phyloP scores from a whole-genome alignment of 2,329 filamentous ascomycete genomes.

The Alternaria atra region DNA sequence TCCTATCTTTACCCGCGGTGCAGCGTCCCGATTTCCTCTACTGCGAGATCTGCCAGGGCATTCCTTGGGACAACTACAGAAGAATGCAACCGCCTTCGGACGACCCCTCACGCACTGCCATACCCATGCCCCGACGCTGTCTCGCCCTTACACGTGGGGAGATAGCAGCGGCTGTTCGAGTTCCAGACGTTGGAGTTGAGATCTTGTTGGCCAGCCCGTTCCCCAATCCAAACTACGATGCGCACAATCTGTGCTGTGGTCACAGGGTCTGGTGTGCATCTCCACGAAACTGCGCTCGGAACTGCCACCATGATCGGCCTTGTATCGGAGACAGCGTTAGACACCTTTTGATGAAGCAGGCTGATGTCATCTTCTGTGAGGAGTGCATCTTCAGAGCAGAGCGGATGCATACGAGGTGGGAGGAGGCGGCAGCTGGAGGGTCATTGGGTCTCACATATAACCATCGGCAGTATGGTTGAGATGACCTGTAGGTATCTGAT shows the following conservation, averaged over 20 bases:
- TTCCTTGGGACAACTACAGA: slow-evolving; percentile 23
- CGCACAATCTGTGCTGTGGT: slow-evolving; percentile 24
- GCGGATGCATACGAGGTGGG: slow-evolving; percentile 20
- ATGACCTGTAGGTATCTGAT: neutral
- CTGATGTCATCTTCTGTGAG: slow-evolving; percentile 19
- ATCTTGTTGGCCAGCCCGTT: slow-evolving; percentile 9
- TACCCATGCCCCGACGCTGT: slow-evolving; percentile 10
- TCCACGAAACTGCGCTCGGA: slow-evolving; percentile 17
- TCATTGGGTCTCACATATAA: neutral
- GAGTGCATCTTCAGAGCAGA: slow-evolving; percentile 25
- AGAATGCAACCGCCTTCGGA: neutral
- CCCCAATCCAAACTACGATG: neutral
- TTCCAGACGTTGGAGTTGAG: neutral
- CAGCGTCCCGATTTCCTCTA: slow-evolving; percentile 15
- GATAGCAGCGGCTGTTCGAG: slow-evolving; percentile 5
- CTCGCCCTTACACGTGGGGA: slow-evolving; percentile 16
- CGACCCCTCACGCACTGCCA: neutral
- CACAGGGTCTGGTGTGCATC: slow-evolving; percentile 20
- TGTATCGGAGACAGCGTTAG: neutral
- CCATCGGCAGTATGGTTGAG: neutral
- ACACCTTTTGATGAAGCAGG: neutral
- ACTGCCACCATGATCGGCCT: slow-evolving; percentile 11
- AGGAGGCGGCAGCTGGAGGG: neutral
- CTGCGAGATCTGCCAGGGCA: slow-evolving; percentile 27
- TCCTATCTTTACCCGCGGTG: neutral